Percentiles rank a stretch among this genome's conserved stretches.
Conservation (phyloP, 805 yeast genomes). For the Isabelozyma pseudorhagii region DNA sequence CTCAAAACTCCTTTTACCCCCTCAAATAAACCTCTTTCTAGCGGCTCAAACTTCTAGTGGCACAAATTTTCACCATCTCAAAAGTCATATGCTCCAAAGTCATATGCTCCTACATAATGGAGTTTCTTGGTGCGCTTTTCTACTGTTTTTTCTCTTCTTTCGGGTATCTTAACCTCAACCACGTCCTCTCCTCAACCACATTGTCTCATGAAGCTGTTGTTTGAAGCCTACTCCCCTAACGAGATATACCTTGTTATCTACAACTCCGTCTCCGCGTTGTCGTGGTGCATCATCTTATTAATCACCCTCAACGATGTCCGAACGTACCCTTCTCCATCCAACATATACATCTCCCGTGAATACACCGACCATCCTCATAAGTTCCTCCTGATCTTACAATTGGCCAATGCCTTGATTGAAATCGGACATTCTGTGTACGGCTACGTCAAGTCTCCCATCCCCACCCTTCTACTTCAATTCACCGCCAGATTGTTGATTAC, state of each 20-base stretch:
- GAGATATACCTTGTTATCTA: slow-evolving; percentile 9
- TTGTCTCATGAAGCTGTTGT: too few relatives aligned
- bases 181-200: too few relatives aligned
- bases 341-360: slow-evolving; percentile 3
- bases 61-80: too few relatives aligned
- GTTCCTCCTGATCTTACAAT: slow-evolving; percentile 21
- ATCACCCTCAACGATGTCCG: slow-evolving; percentile 8
- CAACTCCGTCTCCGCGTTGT: slow-evolving; percentile 12
- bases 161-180: too few relatives aligned
- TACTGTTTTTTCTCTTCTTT: too few relatives aligned
- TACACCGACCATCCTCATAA: slow-evolving; percentile 25
- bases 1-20: too few relatives aligned
- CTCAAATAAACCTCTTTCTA: too few relatives aligned
- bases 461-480: slow-evolving; percentile 23
- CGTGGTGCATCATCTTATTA: slow-evolving; percentile 15
- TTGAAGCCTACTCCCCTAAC: not conserved
- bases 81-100: too few relatives aligned
- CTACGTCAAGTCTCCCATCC: slow-evolving; percentile 24
- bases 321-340: slow-evolving; percentile 3
- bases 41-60: too few relatives aligned
- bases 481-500: slow-evolving; percentile 27
- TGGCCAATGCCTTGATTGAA: slow-evolving; percentile 23
- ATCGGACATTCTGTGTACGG: slow-evolving; percentile 20
- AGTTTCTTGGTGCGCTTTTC: too few relatives aligned
- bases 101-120: too few relatives aligned